Base-by-base conservation (phyloP, 495 filamentous ascomycete genomes). In the Acidomyces sp. region DNA sequence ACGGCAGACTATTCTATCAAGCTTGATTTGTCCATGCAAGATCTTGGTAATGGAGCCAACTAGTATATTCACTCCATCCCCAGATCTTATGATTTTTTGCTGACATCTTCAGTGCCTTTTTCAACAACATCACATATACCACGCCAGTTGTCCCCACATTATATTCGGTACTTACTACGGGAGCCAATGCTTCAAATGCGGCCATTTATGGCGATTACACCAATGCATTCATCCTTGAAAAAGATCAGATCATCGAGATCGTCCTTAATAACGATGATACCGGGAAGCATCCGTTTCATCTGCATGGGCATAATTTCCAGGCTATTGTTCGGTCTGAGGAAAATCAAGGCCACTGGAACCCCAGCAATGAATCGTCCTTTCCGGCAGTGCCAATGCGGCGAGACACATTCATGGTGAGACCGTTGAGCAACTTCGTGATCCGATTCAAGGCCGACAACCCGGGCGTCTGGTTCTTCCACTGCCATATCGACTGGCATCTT, bases 281-380 rank as follows among this genome's bases (percentile, higher is more conserved):
- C 0, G 80, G 80, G 31, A 72, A 68, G 13, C 85, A 93, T 55
- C 85, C 85, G 0, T 90, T 90, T 69, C 83, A 93, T 64, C 64
- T 92, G 2, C 85, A 93, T 66, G 85, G 85, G 1, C 85, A 92
- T 61, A 70, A 75, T 43, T 90, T 87, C 64, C 84, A 90, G 52
- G 61, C 84, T 4, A 55, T 84, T 25, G 60, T 62, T 19, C 72
- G 79, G 1, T 65, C 75, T 1, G 46, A 55, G 1, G 66, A 70
- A 0, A 61, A 74, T 16, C 68, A 61, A 3, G 67, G 66, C 4
- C 46, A 53, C 47, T 69, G 66, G 52, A 46, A 65, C 35, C 44
- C 68, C 41, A 34, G 26, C 32, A 58, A 64, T 39, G 53, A 61
- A 20, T 38, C 58, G 2, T 46, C 39, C 1, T 66, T 64, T n/a